Evolutionary conservation across 2,329 filamentous ascomycete genomes (phyloP).

Genomic region (Cladosporium sp.): DNA sequence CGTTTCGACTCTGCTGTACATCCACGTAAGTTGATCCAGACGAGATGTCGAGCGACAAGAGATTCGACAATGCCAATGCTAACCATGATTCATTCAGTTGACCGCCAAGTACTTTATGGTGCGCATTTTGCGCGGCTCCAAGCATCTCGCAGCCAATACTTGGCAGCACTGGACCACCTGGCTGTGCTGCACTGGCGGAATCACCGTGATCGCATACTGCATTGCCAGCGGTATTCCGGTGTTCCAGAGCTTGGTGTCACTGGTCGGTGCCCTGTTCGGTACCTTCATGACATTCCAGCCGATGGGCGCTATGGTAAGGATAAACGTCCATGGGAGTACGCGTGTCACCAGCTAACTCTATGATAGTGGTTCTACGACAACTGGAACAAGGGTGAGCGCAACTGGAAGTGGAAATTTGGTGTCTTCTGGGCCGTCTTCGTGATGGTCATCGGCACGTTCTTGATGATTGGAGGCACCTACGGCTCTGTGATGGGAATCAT

Average conservation of each 20-base stretch:
- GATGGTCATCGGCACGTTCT: slow-evolving; percentile 41
- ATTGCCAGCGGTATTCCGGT: slow-evolving; percentile 49
- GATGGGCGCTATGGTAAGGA: slow-evolving; percentile 29
- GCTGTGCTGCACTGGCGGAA: slow-evolving; percentile 41
- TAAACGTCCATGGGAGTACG: too few species aligned
- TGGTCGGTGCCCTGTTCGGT: slow-evolving; percentile 49
- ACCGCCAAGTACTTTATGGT: slow-evolving; percentile 54
- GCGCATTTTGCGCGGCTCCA: slow-evolving; percentile 47
- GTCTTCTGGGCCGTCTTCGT: slow-evolving; percentile 36
- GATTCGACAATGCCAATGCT: neutral
- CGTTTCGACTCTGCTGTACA: slow-evolving; percentile 37
- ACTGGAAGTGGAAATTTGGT: slow-evolving; percentile 32
- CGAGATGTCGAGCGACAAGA: neutral
- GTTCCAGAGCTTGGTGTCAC: slow-evolving; percentile 48
- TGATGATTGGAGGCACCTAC: slow-evolving; percentile 44
- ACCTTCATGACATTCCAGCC: slow-evolving; percentile 40
- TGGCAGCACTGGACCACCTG: slow-evolving; percentile 49
- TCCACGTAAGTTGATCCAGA: slow-evolving; percentile 8
- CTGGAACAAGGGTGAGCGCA: slow-evolving; percentile 32
- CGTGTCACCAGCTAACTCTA: too few species aligned
- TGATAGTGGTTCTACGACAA: slow-evolving; percentile 46
- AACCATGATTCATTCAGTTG: slow-evolving; percentile 19
- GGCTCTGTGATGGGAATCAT: slow-evolving; percentile 39
- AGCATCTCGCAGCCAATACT: slow-evolving; percentile 48
- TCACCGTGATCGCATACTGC: slow-evolving; percentile 44